Evolutionary conservation across 345 rosid species (phyloP), one percentile per base, ranked within the genome.

Genomic region (Jatropha curcas): DNA sequence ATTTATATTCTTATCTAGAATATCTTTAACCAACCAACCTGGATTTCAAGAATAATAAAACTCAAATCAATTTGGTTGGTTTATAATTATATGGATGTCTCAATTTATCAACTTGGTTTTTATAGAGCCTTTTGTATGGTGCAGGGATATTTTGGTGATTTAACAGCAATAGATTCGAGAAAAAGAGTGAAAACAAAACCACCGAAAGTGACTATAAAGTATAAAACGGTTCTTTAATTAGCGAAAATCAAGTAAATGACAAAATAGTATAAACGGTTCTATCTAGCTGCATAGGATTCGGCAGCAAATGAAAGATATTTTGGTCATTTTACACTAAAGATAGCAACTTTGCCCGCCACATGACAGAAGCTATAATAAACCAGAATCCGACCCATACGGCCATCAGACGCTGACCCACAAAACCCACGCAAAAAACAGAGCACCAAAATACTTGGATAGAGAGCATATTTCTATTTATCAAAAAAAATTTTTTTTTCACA

Each of bases 171-270:
- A 35, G 13, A 16, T 39, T 39, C 43, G 1, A n/a, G n/a, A n/a
- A 43, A 3, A 12, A 28, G 65, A 17, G 63, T 11, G 2, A 31
- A 56, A 45, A 57, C 14, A 43, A 59, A 67, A 12, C 11, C 37
- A 45, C 64, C 31, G 64, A 63, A 53, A 39, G 53, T 63, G 70
- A 64, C 70, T 34, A 20, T 53, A 25, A n/a, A n/a, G n/a, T n/a
- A n/a, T n/a, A n/a, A n/a, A 63, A 72, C 68, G 30, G 69, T 46
- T 52, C 34, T 10, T n/a, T 2, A 46, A 55, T 24, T 11, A 11
- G 62, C 34, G 24, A 5, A 17, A 16, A 5, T 8, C 4, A 6
- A 27, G 1, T 22, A 71, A 51, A 53, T 17, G 50, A 60, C 75
- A 50, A 25, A 16, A n/a, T 5, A 48, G 10, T 1, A 37, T 31